A percentile compares a stretch with the other conserved stretches of the same genome.
These are phyloP conservation scores for Aphanomyces euteiches DNA, from an alignment of 352 stramenopile species.

Conservation along the genomic window DNA sequence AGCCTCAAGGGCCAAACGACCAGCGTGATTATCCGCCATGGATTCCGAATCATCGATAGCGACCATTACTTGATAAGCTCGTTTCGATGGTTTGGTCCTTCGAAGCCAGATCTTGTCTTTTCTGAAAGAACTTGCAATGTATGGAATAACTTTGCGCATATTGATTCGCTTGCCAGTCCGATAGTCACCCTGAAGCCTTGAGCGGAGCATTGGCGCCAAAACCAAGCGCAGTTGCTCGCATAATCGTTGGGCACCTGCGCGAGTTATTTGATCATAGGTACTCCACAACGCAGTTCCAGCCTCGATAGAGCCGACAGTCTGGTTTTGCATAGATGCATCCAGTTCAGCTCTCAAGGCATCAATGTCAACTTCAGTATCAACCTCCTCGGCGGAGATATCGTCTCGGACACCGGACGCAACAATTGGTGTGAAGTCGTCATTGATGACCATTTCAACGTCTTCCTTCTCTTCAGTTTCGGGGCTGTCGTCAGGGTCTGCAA, in stretches of 20 bases:
- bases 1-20: conserved; percentile 93
- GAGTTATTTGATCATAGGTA: conserved; percentile 91
- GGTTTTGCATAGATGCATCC: conserved; percentile 74
- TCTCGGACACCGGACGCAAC: conserved; percentile 6
- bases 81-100: conserved; percentile 97
- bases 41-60: conserved; percentile 99
- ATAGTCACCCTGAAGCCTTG: conserved; percentile 98
- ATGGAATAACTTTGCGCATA: conserved; percentile 99
- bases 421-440: conserved; percentile 34
- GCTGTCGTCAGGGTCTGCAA: conserved; percentile 41
- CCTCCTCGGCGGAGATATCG: not conserved
- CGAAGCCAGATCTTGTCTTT: conserved; percentile 99
- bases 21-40: conserved; percentile 96
- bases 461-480: conserved; percentile 29
- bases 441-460: conserved; percentile 40
- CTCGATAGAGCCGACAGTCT: conserved; percentile 38
- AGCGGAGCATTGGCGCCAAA: conserved; percentile 96
- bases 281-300: conserved; percentile 85
- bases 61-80: conserved; percentile 98
- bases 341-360: conserved; percentile 67
- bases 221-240: conserved; percentile 99
- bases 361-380: conserved; percentile 51
- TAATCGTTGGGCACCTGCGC: conserved; percentile 89
- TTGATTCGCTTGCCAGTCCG: conserved; percentile 99
- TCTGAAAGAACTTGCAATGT: conserved; percentile 99